Conservation (phyloP, 805 yeast genomes). For the Kuraishia capsulata region DNA sequence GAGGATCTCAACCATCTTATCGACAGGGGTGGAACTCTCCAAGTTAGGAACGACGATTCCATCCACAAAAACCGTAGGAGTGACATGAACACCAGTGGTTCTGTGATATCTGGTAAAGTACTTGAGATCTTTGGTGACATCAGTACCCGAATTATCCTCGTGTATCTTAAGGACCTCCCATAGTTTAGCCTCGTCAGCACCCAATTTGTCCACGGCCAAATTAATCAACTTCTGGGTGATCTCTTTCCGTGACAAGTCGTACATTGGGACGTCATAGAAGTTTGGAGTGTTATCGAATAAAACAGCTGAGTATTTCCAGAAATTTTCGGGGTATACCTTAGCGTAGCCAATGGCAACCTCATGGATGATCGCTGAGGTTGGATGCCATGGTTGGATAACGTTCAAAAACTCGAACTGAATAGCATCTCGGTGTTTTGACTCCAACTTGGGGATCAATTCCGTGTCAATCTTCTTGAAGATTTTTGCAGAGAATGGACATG, state of each 20-base stretch:
- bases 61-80: conserved; percentile 69
- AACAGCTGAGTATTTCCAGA: conserved; percentile 48
- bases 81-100: conserved; percentile 74
- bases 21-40: conserved; percentile 52
- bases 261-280: conserved; percentile 56
- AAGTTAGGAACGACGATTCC: conserved; percentile 58
- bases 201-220: conserved; percentile 29
- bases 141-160: conserved; percentile 46
- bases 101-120: conserved; percentile 66
- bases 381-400: conserved; percentile 90
- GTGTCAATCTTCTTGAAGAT: conserved; percentile 46
- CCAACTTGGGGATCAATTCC: conserved; percentile 44
- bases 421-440: conserved; percentile 33
- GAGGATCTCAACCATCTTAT: conserved; percentile 31
- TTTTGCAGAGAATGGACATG: conserved; percentile 68
- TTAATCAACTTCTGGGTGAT: conserved; percentile 44
- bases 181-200: conserved; percentile 28
- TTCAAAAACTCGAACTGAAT: conserved; percentile 59
- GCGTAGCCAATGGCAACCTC: conserved; percentile 70
- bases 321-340: conserved; percentile 37
- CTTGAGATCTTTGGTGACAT: conserved; percentile 53
- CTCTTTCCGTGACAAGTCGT: conserved; percentile 43
- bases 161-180: conserved; percentile 21
- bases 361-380: conserved; percentile 55
- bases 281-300: conserved; percentile 45